phyloP scores from a whole-genome alignment of 2,329 filamentous ascomycete species.

The Diaporthe amygdali region DNA sequence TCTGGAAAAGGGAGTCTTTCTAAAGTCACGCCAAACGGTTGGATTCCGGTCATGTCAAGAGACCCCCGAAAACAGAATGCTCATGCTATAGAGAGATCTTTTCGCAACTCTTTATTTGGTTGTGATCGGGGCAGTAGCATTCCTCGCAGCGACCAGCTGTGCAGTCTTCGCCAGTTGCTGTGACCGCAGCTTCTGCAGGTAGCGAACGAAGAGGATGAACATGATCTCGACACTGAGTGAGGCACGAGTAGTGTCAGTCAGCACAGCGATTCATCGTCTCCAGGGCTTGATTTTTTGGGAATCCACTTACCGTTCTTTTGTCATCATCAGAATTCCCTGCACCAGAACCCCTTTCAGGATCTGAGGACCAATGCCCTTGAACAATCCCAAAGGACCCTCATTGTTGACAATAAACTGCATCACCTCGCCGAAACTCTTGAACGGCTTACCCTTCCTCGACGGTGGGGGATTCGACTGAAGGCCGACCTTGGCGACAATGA shows the following conservation, averaged over 20 bases:
- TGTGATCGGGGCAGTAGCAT: constrained; percentile 36
- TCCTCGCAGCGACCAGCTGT: constrained; percentile 67
- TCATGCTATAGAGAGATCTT: background rate
- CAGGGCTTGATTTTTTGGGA: background rate
- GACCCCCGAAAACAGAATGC: background rate
- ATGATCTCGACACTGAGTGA: constrained; percentile 77
- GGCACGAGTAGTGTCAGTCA: constrained; percentile 22
- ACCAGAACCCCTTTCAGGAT: constrained; percentile 92
- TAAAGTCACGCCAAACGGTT: background rate
- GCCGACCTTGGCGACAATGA: constrained; percentile 98
- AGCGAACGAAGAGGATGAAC: constrained; percentile 86
- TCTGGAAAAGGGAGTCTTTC: background rate
- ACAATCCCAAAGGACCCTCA: constrained; percentile 82
- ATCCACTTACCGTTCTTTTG: constrained; percentile 80
- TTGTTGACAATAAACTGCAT: constrained; percentile 93
- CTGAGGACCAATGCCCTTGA: constrained; percentile 96
- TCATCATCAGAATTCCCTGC: constrained; percentile 98
- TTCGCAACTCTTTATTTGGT: constrained; percentile 33
- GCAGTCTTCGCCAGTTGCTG: constrained; percentile 73
- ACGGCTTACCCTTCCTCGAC: constrained; percentile 83
- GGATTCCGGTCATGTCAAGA: background rate
- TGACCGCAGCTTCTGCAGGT: constrained; percentile 73
- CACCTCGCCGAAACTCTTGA: constrained; percentile 91
- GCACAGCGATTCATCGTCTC: background rate
- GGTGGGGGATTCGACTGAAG: constrained; percentile 92